Evolutionary conservation across 208 protist species (phyloP).

Genomic region (Acanthamoeba royreba): DNA sequence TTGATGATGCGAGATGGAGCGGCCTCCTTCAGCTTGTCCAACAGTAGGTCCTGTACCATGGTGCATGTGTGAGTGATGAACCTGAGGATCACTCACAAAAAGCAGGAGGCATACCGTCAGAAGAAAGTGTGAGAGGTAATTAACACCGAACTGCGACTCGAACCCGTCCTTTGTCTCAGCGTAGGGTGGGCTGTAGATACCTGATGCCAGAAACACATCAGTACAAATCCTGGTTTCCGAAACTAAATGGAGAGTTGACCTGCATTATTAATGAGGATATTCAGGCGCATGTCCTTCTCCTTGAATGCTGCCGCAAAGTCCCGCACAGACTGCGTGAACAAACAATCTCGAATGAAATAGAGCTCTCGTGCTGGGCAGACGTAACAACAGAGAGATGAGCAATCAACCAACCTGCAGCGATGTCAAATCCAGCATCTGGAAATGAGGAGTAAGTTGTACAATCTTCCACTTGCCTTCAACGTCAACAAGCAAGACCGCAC

Average conservation of each 20-base stretch:
- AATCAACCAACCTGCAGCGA: too few species aligned
- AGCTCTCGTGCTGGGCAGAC: too few species aligned
- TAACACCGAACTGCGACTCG: not conserved
- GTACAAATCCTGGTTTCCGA: not conserved
- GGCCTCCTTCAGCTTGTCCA: not conserved
- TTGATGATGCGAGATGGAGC: not conserved
- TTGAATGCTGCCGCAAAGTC: constrained; percentile 2
- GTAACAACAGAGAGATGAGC: too few species aligned
- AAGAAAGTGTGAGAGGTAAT: constrained; percentile 1
- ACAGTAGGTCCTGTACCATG: not conserved
- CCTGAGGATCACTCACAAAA: not conserved
- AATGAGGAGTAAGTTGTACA: not conserved
- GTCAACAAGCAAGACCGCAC: not conserved
- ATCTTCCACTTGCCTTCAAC: not conserved
- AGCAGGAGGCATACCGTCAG: not conserved
- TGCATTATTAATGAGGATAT: not conserved
- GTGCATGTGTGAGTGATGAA: not conserved
- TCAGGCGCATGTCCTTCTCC: not conserved
- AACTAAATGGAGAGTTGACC: not conserved
- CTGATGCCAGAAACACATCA: not conserved
- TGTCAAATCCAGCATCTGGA: not conserved
- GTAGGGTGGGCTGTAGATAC: not conserved
- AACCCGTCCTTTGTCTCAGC: not conserved
- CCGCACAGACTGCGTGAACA: too few species aligned
- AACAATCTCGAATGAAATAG: too few species aligned